Conservation (phyloP, 257 asterid genomes). For the Nicotiana noctiflora region DNA sequence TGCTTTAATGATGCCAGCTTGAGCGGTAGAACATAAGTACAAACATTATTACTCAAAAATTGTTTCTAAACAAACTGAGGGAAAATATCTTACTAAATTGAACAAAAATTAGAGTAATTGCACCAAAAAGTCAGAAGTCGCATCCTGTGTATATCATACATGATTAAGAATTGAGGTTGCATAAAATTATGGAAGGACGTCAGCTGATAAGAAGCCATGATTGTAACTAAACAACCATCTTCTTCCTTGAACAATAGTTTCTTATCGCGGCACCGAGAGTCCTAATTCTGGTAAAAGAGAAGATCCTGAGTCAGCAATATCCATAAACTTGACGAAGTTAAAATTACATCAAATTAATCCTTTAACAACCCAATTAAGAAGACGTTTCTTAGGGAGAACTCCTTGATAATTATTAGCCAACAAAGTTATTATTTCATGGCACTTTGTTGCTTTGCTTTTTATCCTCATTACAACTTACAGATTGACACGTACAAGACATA, state of each 20-base stretch:
- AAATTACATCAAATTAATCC: not conserved
- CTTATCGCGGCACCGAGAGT: slow-evolving; percentile 69
- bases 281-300: slow-evolving; percentile 54
- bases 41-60: slow-evolving; percentile 1
- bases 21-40: not conserved
- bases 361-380: not conserved
- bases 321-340: not conserved
- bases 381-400: not conserved
- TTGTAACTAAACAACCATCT: slow-evolving; percentile 11
- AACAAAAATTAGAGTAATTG: not conserved
- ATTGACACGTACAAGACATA: not conserved
- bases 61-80: not conserved
- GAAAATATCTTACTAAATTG: not conserved
- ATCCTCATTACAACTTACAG: not conserved
- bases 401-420: not conserved
- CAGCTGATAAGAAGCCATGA: not conserved
- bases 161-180: not conserved
- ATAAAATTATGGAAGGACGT: not conserved
- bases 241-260: slow-evolving; percentile 27
- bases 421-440: not conserved
- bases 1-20: not conserved
- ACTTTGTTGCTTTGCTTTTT: not conserved
- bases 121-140: not conserved
- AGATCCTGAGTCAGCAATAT: slow-evolving; percentile 8
- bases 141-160: slow-evolving; percentile 2